Base-by-base conservation (phyloP, 108 stramenopile genomes). In the Nitzschia sp. region DNA sequence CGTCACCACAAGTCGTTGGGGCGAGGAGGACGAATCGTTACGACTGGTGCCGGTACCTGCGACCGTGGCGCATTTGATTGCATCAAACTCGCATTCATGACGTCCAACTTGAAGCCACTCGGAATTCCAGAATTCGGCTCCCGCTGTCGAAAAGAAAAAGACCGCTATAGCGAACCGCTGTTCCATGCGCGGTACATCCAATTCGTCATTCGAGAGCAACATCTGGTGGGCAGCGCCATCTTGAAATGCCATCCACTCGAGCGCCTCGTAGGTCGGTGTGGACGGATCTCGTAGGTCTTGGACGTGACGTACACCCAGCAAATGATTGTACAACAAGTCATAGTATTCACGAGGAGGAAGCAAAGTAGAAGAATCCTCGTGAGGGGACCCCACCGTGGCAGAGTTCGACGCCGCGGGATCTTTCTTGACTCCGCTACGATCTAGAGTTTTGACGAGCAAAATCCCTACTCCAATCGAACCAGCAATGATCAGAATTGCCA, bases 211-310 rank as follows among this genome's bases (percentile, higher is more conserved):
- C 5, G 4, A 8, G 15, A 57, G 27, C 8, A 33, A 29, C 25
- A 64, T 6, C n/a, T 53, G 53, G 11, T 26, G 26, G 0, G 38
- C 46, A 26, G 50, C 66, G 4, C 50, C 50, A 38, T 66, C 66
- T 41, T 50, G 53, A 50, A 66, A 66, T 1, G 53, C 52, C 53
- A 66, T 66, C 66, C 66, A 66, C 32, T 66, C 66, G 17, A 66
- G 33, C 3, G 66, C 53, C 26, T 50, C 23, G 27, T 54, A 66
- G 25, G 46, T 17, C 0, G 52, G 29, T 16, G 66, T 50, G 8
- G 13, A 33, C 6, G 66, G 66, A 66, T 66, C 66, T 15, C 33
- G n/a, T 21, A 61, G 26, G 0, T 41, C 60, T 13, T 44, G 1
- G 38, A 61, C 60, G 19, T 21, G 48, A 25, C 60, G 32, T 21